phyloP scores from a whole-genome alignment of 2,329 filamentous ascomycete genomes.

The Lizonia empirigonia region DNA sequence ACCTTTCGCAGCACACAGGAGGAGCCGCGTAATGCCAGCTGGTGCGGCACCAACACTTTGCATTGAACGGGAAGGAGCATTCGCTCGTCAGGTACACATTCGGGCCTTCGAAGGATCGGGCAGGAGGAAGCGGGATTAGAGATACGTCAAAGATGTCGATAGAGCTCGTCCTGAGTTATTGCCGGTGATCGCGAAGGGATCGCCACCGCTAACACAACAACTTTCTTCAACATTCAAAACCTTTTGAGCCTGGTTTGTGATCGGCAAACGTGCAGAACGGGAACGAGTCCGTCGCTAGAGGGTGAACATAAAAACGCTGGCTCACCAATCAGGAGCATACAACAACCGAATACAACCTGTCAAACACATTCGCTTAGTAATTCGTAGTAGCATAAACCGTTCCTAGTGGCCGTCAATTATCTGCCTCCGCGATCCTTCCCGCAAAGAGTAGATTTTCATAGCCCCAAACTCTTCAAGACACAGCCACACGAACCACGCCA shows the following conservation, averaged over 20 bases:
- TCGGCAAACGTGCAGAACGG: not conserved
- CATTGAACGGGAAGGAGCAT: not conserved
- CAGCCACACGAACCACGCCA: constrained; percentile 11
- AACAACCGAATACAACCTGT: constrained; percentile 1
- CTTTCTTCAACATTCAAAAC: not conserved
- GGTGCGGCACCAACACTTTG: not conserved
- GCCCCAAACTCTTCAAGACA: not conserved
- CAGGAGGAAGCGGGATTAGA: not conserved
- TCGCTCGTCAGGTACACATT: not conserved
- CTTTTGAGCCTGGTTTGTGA: not conserved
- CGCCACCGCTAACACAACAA: constrained; percentile 11
- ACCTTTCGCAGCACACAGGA: not conserved
- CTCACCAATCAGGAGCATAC: not conserved
- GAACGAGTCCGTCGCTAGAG: not conserved
- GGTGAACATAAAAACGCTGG: not conserved
- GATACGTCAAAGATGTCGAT: not conserved
- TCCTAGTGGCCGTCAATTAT: not conserved
- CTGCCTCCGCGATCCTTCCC: not conserved
- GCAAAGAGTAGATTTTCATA: constrained; percentile 2
- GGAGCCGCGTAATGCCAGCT: not conserved
- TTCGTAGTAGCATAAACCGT: too few relatives aligned
- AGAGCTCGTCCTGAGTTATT: not conserved
- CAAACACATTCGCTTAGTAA: not conserved
- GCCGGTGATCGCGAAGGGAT: constrained; percentile 11
- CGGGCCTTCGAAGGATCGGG: not conserved